These are phyloP conservation scores for Mercurialis annua DNA, from an alignment of 345 rosid genomes.

Conservation along the genomic window DNA sequence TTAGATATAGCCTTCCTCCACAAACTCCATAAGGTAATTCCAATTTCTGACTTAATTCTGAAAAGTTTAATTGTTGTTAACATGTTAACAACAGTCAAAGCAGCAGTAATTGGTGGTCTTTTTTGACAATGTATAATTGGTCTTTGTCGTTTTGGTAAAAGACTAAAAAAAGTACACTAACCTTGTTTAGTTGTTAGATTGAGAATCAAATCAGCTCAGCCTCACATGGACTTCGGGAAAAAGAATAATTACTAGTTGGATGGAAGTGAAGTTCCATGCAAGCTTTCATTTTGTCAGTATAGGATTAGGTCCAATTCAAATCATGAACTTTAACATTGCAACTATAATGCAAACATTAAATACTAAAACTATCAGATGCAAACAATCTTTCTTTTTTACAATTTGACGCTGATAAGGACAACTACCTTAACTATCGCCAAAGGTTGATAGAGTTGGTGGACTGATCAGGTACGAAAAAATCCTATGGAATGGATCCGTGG, in stretches of 20 bases:
- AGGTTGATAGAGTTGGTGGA: constrained; percentile 82
- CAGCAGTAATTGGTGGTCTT: too few species aligned
- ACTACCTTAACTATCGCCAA: constrained; percentile 87
- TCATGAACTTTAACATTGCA: too few species aligned
- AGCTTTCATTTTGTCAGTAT: background rate
- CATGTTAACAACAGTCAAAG: constrained; percentile 16
- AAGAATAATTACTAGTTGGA: background rate
- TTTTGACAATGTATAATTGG: background rate
- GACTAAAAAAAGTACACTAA: background rate
- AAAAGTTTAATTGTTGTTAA: constrained; percentile 1
- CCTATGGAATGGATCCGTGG: constrained; percentile 94
- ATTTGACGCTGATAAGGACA: constrained; percentile 98
- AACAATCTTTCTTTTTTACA: too few species aligned
- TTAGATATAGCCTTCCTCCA: constrained; percentile 19
- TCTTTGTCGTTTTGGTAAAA: constrained; percentile 10
- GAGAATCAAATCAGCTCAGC: constrained; percentile 19
- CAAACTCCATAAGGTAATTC: constrained; percentile 16
- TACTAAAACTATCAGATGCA: too few species aligned
- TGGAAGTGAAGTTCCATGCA: background rate
- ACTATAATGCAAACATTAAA: too few species aligned
- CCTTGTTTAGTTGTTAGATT: constrained; percentile 10
- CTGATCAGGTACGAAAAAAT: constrained; percentile 96
- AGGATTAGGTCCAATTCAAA: too few species aligned
- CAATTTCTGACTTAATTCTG: constrained; percentile 14
- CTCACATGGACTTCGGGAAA: constrained; percentile 22